Evolutionary conservation across 345 rosid species (phyloP), one percentile per base, ranked within the genome.

Genomic region (Lenwebbia sp.): DNA sequence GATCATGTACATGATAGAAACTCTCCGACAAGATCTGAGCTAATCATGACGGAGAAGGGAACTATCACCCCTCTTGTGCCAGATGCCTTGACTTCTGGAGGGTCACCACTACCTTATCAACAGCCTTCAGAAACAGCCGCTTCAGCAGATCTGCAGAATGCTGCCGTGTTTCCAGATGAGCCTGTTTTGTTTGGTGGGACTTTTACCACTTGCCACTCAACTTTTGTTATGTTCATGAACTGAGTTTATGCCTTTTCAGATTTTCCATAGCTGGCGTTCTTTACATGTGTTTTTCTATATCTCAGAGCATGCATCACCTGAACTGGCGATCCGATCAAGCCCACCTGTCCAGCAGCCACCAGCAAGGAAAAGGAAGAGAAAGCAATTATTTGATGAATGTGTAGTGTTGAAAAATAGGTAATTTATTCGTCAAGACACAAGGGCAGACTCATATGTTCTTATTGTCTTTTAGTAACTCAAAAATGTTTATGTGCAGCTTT

Each of bases 331-430:
- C 50, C 90, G 89, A 87, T 88, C 98, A 28, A 86, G 92, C 86
- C 98, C 99, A 86, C 95, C n/a, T 13, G 58, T 85, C 86, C 91
- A 88, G 86, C 93, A 91, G 44, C 88, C 82, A 26, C 86, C 51
- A 84, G 88, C 87, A 89, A 83, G 53, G 70, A 89, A 89, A 89
- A 95, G 92, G 90, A 91, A 92, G 88, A 89, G 47, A 84, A 62
- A 47, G 76, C 83, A 83, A 54, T 86, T 86, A 62, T 94, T 93
- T 88, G 99, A 97, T 89, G 90, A 88, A 84, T 78, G 87, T 78
- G 87, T 92, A 28, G 96, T 93, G 82, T 83, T 97, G 89, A 87
- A 90, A 33, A 96, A 97, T 88, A 90, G 88, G 99, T 25, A 78
- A 53, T 28, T 51, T 14, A 17, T 22, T 28, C 7, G 44, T 83